These are phyloP conservation scores for Penicillium vulpinum DNA, from an alignment of 2,329 filamentous ascomycete genomes.

Conservation along the genomic window DNA sequence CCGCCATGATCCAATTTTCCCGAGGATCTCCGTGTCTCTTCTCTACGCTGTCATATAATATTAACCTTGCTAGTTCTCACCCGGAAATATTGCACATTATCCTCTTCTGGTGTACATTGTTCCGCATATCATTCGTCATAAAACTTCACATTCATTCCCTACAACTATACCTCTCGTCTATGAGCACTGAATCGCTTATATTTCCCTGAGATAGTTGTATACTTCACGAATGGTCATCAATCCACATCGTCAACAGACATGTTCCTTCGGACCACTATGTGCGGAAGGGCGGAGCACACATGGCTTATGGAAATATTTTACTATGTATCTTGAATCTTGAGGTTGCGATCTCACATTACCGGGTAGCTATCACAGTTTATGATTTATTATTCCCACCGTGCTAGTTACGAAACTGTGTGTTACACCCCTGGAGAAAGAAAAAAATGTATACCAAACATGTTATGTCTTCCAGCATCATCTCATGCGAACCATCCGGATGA, in stretches of 20 bases:
- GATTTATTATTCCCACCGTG: too few species aligned
- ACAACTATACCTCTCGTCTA: background rate
- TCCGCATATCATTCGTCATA: too few species aligned
- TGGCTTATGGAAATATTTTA: background rate
- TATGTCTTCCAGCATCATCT: background rate
- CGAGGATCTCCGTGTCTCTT: too few species aligned
- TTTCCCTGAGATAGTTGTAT: background rate
- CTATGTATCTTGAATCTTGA: background rate
- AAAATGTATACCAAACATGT: too few species aligned
- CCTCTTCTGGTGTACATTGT: too few species aligned
- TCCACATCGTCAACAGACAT: background rate
- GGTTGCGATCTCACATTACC: background rate
- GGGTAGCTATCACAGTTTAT: background rate
- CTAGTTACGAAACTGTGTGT: too few species aligned
- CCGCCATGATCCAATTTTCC: too few species aligned
- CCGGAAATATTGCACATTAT: too few species aligned
- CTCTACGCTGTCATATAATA: too few species aligned
- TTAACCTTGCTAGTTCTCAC: too few species aligned
- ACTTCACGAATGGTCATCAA: accelerated
- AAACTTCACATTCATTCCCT: background rate
- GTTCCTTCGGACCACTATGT: background rate
- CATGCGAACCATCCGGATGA: background rate
- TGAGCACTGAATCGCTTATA: background rate
- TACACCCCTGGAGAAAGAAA: too few species aligned
- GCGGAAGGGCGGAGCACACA: background rate